Base-by-base conservation (phyloP, 805 yeast genomes). In the Cyberlindnera bimundalis region DNA sequence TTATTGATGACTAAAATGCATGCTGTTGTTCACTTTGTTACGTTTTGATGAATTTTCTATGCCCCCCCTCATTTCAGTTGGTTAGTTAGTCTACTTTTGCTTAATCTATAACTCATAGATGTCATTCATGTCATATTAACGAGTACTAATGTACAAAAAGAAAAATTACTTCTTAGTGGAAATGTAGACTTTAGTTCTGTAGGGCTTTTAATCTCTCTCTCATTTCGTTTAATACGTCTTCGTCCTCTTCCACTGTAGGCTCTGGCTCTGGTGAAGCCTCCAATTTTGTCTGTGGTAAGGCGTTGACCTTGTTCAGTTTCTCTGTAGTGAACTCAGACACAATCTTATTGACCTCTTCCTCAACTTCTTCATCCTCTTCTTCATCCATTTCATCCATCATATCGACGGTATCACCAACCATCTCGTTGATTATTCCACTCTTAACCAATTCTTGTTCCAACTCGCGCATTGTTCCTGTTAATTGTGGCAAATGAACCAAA, bases 331-430 rank as follows among this genome's bases (percentile, higher is more conserved):
- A 64, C 45, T 67, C 67, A 16, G 69, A 64, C 30, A 80, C 63
- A 18, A 87, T 77, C 59, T 78, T 76, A 45, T 83, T 78, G 16
- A 87, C 81, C 53, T 74, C 79, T 16, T 73, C 76, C 30, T 71
- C 77, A 23, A 77, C 79, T 47, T 78, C 84, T 15, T 80, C 82
- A 40, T 84, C 91, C 30, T 70, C 71, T 40, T 75, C 82, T 30
- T 79, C 85, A 15, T 76, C 83, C 35, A 74, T 82, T 23, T 81
- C 87, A 16, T 74, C 81, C 43, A 77, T 64, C 36, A 70, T 64
- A 45, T 90, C 98, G 45, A 91, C 70, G 47, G 86, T 79, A 58
- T 93, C 99, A 42, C 85, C 88, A 59, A 90, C 81, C 98, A 93
- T 93, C 59, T 93, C 99, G 51, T 86, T 87, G 39, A 93, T 88